Evolutionary conservation across 1,284 basidiomycete genomes (phyloP).

Genomic region (Mrakiaceae sp.): DNA sequence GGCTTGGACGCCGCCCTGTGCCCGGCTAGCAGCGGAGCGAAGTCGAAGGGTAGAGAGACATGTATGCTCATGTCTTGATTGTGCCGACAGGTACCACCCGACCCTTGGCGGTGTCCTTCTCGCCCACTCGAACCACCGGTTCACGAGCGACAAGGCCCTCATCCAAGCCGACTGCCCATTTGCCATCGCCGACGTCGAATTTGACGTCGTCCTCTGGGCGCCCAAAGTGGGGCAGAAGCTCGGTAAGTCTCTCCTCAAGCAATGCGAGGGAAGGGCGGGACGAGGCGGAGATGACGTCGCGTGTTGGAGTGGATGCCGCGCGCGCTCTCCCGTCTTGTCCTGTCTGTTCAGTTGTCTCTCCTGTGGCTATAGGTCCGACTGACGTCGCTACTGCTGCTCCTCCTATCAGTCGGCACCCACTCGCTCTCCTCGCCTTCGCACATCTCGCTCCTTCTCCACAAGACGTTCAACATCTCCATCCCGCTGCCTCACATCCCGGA

Average conservation of each 20-base stretch:
- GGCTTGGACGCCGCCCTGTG: background rate
- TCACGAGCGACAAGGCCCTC: slow-evolving; percentile 54
- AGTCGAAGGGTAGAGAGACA: background rate
- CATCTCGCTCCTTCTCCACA: slow-evolving; percentile 80
- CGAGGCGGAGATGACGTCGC: no score
- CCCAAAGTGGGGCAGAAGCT: slow-evolving; percentile 76
- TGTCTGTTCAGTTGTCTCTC: background rate
- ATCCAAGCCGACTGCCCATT: slow-evolving; percentile 82
- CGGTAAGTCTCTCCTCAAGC: slow-evolving; percentile 41
- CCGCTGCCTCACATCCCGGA: slow-evolving; percentile 79
- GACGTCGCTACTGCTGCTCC: background rate
- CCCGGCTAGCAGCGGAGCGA: background rate
- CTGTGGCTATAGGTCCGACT: background rate
- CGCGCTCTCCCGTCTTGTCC: background rate
- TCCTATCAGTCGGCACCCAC: slow-evolving; percentile 59
- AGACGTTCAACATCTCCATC: slow-evolving; percentile 95
- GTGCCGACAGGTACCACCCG: slow-evolving; percentile 63
- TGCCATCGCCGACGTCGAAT: slow-evolving; percentile 59
- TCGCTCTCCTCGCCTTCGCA: slow-evolving; percentile 89
- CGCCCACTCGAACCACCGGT: slow-evolving; percentile 65
- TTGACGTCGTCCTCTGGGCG: slow-evolving; percentile 81
- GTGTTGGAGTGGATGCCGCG: no score
- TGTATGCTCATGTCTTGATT: background rate
- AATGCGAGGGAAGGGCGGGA: no score
- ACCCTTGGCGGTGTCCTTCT: slow-evolving; percentile 78